These are phyloP conservation scores for Aspergillus avenaceus DNA, from an alignment of 495 filamentous ascomycete genomes.

Conservation along the genomic window DNA sequence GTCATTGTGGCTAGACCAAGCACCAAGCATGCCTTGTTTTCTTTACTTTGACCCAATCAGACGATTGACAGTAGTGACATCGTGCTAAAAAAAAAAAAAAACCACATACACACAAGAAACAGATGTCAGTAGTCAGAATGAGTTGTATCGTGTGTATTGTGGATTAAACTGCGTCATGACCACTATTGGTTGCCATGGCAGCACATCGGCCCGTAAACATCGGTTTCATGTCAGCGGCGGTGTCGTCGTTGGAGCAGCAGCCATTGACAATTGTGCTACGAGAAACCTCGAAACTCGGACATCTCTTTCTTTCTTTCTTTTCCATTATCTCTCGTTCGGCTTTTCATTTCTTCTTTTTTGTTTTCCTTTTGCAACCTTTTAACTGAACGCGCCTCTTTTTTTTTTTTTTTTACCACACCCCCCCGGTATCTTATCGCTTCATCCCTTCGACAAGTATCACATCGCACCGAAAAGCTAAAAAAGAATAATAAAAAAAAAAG, in stretches of 20 bases:
- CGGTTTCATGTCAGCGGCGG: slow-evolving; percentile 17
- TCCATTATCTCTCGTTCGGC: slow-evolving; percentile 1
- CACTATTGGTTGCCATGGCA: slow-evolving; percentile 42
- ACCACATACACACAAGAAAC: not conserved
- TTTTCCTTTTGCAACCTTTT: slow-evolving; percentile 5
- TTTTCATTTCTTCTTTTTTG: not conserved
- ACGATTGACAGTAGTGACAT: not conserved
- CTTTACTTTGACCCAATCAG: not conserved
- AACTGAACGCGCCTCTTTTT: slow-evolving; percentile 3
- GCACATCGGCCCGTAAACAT: slow-evolving; percentile 36
- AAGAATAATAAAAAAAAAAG: too few species aligned
- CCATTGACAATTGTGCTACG: slow-evolving; percentile 18
- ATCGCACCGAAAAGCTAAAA: too few species aligned
- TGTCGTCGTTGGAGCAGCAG: slow-evolving; percentile 7
- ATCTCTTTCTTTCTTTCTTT: slow-evolving; percentile 12
- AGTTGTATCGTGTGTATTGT: not conserved
- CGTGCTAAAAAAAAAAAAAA: slow-evolving; percentile 15
- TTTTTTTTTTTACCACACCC: not conserved
- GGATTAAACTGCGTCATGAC: slow-evolving; percentile 36
- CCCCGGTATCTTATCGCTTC: not conserved
- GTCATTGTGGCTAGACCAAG: slow-evolving; percentile 1
- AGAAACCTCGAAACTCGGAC: slow-evolving; percentile 20
- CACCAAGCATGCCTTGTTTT: not conserved
- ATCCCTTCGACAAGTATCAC: not conserved
- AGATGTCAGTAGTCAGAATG: too few species aligned